Base-by-base conservation (phyloP, 257 asterid species). In the Prunella vulgaris region DNA sequence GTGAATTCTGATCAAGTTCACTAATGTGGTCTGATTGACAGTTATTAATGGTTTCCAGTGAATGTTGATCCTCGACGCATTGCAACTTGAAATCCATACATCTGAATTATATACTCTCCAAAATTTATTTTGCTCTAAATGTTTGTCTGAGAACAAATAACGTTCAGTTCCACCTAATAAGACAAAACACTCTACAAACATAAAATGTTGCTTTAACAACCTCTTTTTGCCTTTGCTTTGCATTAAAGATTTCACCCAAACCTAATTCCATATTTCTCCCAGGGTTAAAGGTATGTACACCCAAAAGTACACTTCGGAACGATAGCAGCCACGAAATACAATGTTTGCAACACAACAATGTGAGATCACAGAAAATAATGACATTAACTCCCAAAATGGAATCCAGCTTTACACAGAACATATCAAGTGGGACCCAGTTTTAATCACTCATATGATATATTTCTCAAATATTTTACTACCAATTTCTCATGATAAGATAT, bases 361-460 rank as follows among this genome's bases (percentile, higher is more conserved):
- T 3, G 63, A 65, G 17, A 15, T 44, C 35, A 44, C 20, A 27
- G 46, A 32, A 60, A 24, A 27, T 18, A 60, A 60, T 49, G 54
- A 25, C 44, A 73, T 38, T 4, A 38, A 57, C 70, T 52, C 54
- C 68, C 48, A 25, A 13, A 59, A 60, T 56, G 35, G 53, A 13
- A n/a, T 51, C 58, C 66, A 51, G n/a, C 52, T 54, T 65, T 66
- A 46, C 38, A 12, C 20, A 46, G 22, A n/a, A n/a, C n/a, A n/a
- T n/a, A n/a, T n/a, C n/a, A n/a, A n/a, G n/a, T 54, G 35, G 53
- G 17, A n/a, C 58, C 58, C 66, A 51, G n/a, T 60, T 54, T 65
- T 66, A n/a, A n/a, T n/a, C n/a, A 46, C 38, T 30, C 60, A 56
- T 12, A 59, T 13, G 65, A 59, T 48, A 17, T n/a, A 72, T 54